Percentiles rank a stretch among this genome's conserved stretches.
phyloP scores from a whole-genome alignment of 2,329 filamentous ascomycete genomes.

The Fusarium agapanthi region DNA sequence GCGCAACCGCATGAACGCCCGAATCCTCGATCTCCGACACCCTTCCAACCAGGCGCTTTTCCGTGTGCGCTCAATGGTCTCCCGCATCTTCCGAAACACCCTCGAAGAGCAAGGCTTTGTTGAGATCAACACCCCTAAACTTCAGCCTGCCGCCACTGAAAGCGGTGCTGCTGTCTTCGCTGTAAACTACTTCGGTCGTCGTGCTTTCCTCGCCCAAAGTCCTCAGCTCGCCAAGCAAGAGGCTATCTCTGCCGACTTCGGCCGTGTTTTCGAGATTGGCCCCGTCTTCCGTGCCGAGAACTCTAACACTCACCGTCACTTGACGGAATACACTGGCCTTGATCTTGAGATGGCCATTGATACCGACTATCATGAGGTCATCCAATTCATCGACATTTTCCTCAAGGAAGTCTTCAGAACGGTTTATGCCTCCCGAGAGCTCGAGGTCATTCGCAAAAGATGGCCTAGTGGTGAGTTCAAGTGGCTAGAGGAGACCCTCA shows the following conservation, averaged over 20 bases:
- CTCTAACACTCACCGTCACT: conserved; percentile 91
- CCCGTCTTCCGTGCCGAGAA: conserved; percentile 91
- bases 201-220: conserved; percentile 89
- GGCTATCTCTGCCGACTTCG: conserved; percentile 88
- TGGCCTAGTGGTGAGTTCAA: conserved; percentile 89
- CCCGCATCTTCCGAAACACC: conserved; percentile 79
- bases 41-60: conserved; percentile 88
- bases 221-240: conserved; percentile 94
- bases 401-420: conserved; percentile 75
- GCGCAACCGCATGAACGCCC: conserved; percentile 77
- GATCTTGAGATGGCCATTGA: conserved; percentile 94
- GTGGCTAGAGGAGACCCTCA: conserved; percentile 85
- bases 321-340: conserved; percentile 93
- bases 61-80: conserved; percentile 82
- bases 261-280: conserved; percentile 79
- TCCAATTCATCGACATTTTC: conserved; percentile 79
- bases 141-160: conserved; percentile 90
- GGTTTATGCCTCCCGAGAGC: conserved; percentile 65
- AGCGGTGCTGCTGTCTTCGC: conserved; percentile 92
- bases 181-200: conserved; percentile 88
- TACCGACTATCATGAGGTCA: conserved; percentile 87
- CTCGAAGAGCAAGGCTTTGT: conserved; percentile 82
- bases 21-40: conserved; percentile 86
- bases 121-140: conserved; percentile 92
- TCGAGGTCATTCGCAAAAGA: conserved; percentile 81